Base-by-base conservation (phyloP, 2,329 filamentous ascomycete genomes). In the Beauveria brongniartii region DNA sequence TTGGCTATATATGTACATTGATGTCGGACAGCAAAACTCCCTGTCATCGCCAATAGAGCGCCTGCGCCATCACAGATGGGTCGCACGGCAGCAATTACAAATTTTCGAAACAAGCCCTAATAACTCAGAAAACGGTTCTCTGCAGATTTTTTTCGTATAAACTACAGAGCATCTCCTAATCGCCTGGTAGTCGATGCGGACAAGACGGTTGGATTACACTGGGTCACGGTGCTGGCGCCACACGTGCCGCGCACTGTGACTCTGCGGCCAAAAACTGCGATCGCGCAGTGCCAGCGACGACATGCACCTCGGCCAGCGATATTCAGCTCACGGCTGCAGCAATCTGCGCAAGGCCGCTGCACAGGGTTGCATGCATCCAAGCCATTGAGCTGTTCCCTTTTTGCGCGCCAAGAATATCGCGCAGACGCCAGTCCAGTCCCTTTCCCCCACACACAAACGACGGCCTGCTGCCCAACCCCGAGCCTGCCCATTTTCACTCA, bases 321-420 rank as follows among this genome's bases (percentile, higher is more conserved):
- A 46, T 46, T 24, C 41, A 37, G 41, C 53, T 28, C 47, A 14
- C 51, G 20, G 51, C 50, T 55, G 51, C 59, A 47, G 34, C 24
- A 30, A 37, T 30, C 51, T 40, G 34, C 22, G 26, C 10, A 48
- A 10, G 48, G 24, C 53, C n/a, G 43, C 55, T 51, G 20, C 37
- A 46, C 30, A 26, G 24, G 43, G 41, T 58, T 41, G 30, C 26
- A 51, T 46, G 55, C 34, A 55, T 48, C 34, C 20, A 34, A n/a
- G 26, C 48, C 40, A 37, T 46, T 20, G 26, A 50, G n/a, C 48
- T 18, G 24, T 18, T 24, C 40, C 22, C 16, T 34, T 51, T 53
- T 24, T 10, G 56, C 43, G 46, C 40, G 56, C 46, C 37, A 48
- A 53, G 48, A 59, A 59, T 59, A 59, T 59, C 56, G 47, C 56